A percentile compares a stretch with the other conserved stretches of the same genome.
Conservation (phyloP, 2,329 filamentous ascomycete species). For the Paracoccidioides brasiliensis region DNA sequence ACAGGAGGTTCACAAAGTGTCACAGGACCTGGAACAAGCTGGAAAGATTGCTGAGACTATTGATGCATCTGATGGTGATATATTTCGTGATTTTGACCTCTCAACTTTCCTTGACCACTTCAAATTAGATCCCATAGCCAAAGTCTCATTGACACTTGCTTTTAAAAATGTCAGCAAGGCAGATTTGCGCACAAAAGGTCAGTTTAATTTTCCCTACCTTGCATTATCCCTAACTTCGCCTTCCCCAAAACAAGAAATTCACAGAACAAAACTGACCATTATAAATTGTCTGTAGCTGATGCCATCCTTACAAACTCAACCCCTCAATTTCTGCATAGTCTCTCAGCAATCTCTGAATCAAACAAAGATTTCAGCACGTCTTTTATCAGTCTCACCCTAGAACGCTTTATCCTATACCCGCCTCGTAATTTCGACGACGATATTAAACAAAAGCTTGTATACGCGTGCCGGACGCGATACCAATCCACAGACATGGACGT, state of each 20-base stretch:
- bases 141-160: conserved; percentile 74
- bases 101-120: conserved; percentile 93
- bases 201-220: conserved; percentile 14
- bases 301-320: conserved; percentile 77
- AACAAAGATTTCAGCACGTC: conserved; percentile 53
- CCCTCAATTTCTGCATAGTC: conserved; percentile 60
- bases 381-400: conserved; percentile 68
- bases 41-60: conserved; percentile 87
- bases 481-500: conserved; percentile 37
- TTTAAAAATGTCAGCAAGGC: conserved; percentile 71
- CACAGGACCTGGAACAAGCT: conserved; percentile 67
- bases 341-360: conserved; percentile 52
- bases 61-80: conserved; percentile 77
- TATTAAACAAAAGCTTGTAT: conserved; percentile 50
- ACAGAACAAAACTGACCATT: conserved; percentile 6
- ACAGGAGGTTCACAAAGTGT: conserved; percentile 75
- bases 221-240: neutral
- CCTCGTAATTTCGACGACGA: conserved; percentile 75
- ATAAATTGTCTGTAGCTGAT: conserved; percentile 48
- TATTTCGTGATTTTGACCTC: conserved; percentile 94
- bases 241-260: neutral
- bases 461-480: conserved; percentile 57
- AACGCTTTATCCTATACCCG: conserved; percentile 75
- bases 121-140: conserved; percentile 76
- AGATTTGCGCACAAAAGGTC: conserved; percentile 84